Percentiles rank a stretch among this genome's conserved stretches.
phyloP scores from a whole-genome alignment of 768 basidiomycete species.

The Leucosporidium yakuticum region DNA sequence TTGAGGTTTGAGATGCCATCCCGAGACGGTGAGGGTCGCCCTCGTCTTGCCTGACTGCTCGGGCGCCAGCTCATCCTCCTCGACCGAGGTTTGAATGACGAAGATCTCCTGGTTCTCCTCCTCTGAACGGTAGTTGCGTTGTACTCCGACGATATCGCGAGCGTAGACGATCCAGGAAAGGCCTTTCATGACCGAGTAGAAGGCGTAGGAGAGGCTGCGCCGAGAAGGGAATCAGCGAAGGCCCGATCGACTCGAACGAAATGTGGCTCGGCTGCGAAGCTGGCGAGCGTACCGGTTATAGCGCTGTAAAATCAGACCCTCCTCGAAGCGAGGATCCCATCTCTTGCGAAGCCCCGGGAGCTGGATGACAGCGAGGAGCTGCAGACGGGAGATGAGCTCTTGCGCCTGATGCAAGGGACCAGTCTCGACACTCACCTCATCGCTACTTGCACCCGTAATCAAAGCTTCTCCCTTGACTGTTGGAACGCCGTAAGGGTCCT shows the following conservation, averaged over 20 bases:
- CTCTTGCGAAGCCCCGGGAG: conserved; percentile 21
- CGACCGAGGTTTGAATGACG: conserved; percentile 31
- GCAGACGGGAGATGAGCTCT: neutral
- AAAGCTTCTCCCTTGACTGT: conserved; percentile 22
- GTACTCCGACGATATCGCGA: conserved; percentile 27
- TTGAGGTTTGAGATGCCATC: conserved; percentile 26
- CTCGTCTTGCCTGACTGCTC: conserved; percentile 31
- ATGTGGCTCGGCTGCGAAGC: too few relatives aligned
- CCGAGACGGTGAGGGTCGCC: conserved; percentile 21
- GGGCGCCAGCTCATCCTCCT: conserved; percentile 24
- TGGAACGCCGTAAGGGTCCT: conserved; percentile 8
- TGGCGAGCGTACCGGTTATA: neutral
- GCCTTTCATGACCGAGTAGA: conserved; percentile 29
- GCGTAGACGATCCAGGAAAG: conserved; percentile 34
- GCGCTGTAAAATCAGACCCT: conserved; percentile 12
- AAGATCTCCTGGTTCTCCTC: conserved; percentile 23
- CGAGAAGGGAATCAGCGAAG: neutral
- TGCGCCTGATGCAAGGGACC: conserved; percentile 1
- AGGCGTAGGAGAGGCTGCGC: neutral
- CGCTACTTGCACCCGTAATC: too few relatives aligned
- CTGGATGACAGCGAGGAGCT: conserved; percentile 26
- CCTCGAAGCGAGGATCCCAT: conserved; percentile 22
- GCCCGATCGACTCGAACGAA: too few relatives aligned
- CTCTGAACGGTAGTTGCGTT: conserved; percentile 11
- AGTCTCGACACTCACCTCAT: conserved; percentile 2